These are phyloP conservation scores for Trichoderma oligosporum DNA, from an alignment of 2,329 filamentous ascomycete species.

Conservation along the genomic window DNA sequence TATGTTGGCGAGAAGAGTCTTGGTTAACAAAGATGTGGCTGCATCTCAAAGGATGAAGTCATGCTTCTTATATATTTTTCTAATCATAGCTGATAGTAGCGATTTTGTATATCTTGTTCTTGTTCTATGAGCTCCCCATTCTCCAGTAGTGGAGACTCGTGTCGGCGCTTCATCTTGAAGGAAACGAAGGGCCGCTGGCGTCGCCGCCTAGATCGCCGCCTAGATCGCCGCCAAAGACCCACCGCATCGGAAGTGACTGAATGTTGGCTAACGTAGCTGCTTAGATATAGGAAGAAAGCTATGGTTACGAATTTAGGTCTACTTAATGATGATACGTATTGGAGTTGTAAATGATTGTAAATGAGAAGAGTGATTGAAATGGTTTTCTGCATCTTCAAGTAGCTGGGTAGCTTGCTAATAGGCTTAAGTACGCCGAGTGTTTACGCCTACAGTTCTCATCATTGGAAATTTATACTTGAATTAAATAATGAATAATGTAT, in stretches of 20 bases:
- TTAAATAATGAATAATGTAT: too few relatives aligned
- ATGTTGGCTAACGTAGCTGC: background rate
- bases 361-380: too few relatives aligned
- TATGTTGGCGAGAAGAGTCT: too few relatives aligned
- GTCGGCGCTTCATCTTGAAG: slow-evolving; percentile 10
- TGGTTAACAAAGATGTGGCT: background rate
- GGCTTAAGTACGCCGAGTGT: too few relatives aligned
- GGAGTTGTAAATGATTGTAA: too few relatives aligned
- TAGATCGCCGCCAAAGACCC: too few relatives aligned
- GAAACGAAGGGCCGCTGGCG: slow-evolving; percentile 13
- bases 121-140: background rate
- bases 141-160: background rate
- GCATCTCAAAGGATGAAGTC: background rate
- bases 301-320: background rate
- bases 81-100: background rate
- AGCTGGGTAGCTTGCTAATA: too few relatives aligned
- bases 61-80: slow-evolving; percentile 4
- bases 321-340: background rate
- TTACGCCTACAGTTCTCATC: too few relatives aligned
- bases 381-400: too few relatives aligned
- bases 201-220: slow-evolving; percentile 7
- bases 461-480: too few relatives aligned
- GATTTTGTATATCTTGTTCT: too few relatives aligned
- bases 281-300: background rate
- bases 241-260: too few relatives aligned